Base-by-base conservation (phyloP, 306 rosid genomes). In the Delonix regia region DNA sequence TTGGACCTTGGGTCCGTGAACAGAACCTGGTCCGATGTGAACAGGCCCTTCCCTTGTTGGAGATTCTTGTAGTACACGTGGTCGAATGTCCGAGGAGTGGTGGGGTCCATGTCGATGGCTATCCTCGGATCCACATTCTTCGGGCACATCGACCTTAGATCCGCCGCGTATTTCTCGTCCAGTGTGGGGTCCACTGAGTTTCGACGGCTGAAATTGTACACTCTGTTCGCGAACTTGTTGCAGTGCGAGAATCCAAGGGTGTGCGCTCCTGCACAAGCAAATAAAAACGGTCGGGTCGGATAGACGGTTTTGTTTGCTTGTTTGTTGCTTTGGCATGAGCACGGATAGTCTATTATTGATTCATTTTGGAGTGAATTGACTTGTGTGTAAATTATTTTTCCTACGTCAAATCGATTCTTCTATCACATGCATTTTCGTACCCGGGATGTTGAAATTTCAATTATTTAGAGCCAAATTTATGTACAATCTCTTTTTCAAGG, bases 91-190 rank as follows among this genome's bases (percentile, higher is more conserved):
- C 85, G 64, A 0, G 98, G 98, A 0, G 93, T 90, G 51, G 48
- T 83, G 52, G 97, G 98, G 86, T 93, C 98, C 97, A 93, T 90
- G 84, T 89, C 48, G 85, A 90, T 81, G 91, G 97, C 98, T 52
- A 89, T 86, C 4, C 47, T 42, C 15, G 94, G 89, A 48, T 88
- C 85, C 45, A 93, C 98, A 22, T 82, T 78, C 52, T 24, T 80
- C 0, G 94, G 98, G 76, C 96, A 93, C 92, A 81, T 80, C 7
- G 74, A 56, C 45, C 56, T 83, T 12, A 93, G 85, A 47, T 83
- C 83, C 22, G 13, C 0, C 11, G 84, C 90, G 10, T 90, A 93
- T 6, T 51, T 7, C 25, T 14, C 74, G 82, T 84, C 74, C 52
- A 93, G 0, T 7, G 93, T 68, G 4, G 88, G 90, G 86, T 90